Evolutionary conservation across 441 rosid species (phyloP), one percentile per base, ranked within the genome.

Genomic region (Capsella rubella): DNA sequence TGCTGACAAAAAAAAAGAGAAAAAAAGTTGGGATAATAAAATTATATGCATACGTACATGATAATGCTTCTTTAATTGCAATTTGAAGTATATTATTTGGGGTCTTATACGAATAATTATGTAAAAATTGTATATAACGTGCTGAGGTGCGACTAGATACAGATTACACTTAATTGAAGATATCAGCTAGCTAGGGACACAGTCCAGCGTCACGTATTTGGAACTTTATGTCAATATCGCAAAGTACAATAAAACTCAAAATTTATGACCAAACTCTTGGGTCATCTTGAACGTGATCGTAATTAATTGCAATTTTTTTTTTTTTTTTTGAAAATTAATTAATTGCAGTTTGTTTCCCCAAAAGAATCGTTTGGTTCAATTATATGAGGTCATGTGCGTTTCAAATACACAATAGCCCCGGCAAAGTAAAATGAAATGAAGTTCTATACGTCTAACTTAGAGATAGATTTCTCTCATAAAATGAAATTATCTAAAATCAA

Each of bases 251-350:
- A 21, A 21, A 74, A 66, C 37, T 66, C 45, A 49, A 73, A 2
- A 56, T 57, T 65, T 58, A 67, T 74, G 54, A 66, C 55, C 55
- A 74, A 68, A 14, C 37, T 37, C 52, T 14, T 65, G 18, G 77
- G 28, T 73, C 66, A 64, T 51, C 25, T 1, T 21, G 53, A 73
- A 73, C 58, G 72, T 39, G 53, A 49, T 73, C 27, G 59, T 49
- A 25, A 56, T 55, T 49, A 25, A 56, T 55, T 55, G 42, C 51
- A 3, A 55, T 46, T 49, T 21, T 21, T 21, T 21, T 49, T 21
- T 21, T 21, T 21, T 21, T 21, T 21, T 21, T 21, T 21, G 25
- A 21, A 21, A 21, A 21, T 21, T 21, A 21, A 21, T 21, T 21
- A 21, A 21, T 21, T 21, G 25, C 25, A 21, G 25, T 21, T 21